Evolutionary conservation across 2,329 filamentous ascomycete genomes (phyloP), one percentile per base, ranked within the genome.

Genomic region (Plectosphaerella plurivora): DNA sequence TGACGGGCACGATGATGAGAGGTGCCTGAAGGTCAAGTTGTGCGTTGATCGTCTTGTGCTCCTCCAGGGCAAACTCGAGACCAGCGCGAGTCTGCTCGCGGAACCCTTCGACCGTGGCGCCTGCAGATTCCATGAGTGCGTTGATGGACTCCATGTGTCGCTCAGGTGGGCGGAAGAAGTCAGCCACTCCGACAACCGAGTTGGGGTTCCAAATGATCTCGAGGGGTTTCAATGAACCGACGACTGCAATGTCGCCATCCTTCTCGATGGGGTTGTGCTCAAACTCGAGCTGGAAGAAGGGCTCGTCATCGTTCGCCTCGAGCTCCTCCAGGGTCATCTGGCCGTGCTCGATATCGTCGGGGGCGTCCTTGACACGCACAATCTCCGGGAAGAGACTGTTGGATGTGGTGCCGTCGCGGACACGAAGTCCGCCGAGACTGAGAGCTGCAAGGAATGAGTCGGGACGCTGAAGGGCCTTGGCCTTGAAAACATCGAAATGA

Each of bases 141-240:
- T 86, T 88, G 60, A 99, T 97, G 10, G 94, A 99, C 65, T 99
- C 94, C 92, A 99, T 97, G 66, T 99, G 95, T 49, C 92, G 82
- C 67, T 97, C 92, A 0, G 94, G 95, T 1, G 94, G 94, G 57
- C 93, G 88, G 76, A 99, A 99, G 74, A 99, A 99, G 60, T 91
- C 91, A 50, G 87, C 90, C 39, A 97, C 84, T 47, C 94, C 92
- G 6, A 96, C 85, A 1, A 97, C 79, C 60, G 97, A 95, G 58
- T 87, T 89, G 1, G 95, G 94, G 61, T 99, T 99, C 81, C 96
- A 99, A 22, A 99, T 91, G 51, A 99, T 88, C 67, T 99, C 95
- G 59, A 99, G 86, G 45, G 92, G 94, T 68, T 95, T 97, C 60
- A 99, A 74, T 68, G 96, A 97, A 61, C 93, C 87, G 3, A 87